Conservation (phyloP, 345 rosid species). For the Moricandia moricandioides region DNA sequence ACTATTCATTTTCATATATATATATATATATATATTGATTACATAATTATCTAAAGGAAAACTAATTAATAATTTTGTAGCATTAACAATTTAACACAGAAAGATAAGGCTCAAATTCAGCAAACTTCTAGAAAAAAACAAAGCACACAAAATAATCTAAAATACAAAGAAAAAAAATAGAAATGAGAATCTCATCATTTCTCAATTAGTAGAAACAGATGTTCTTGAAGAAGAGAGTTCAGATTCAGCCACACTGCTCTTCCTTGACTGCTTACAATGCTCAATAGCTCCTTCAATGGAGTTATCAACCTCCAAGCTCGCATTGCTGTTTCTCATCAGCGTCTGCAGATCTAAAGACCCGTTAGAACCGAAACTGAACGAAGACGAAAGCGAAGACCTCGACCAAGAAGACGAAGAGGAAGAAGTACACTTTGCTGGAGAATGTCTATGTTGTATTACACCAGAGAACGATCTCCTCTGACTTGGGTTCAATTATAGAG, state of each 20-base stretch:
- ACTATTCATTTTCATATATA: neutral
- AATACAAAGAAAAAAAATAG: neutral
- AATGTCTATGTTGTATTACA: constrained; percentile 64
- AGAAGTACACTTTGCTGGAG: constrained; percentile 44
- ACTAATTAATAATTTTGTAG: constrained; percentile 10
- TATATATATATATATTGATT: neutral
- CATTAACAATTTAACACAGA: constrained; percentile 24
- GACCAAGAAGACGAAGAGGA: constrained; percentile 49
- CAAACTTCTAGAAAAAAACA: constrained; percentile 10
- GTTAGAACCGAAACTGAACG: constrained; percentile 62
- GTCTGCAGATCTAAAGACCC: constrained; percentile 48
- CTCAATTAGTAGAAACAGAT: constrained; percentile 40
- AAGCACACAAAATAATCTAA: constrained; percentile 22
- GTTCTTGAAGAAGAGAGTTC: constrained; percentile 46
- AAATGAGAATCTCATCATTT: constrained; percentile 28
- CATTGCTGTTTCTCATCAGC: constrained; percentile 66
- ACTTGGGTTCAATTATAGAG: too few species aligned
- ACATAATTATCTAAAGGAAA: neutral
- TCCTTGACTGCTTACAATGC: constrained; percentile 69
- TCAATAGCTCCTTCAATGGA: constrained; percentile 89
- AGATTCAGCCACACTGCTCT: constrained; percentile 43
- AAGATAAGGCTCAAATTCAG: constrained; percentile 24
- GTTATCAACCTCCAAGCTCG: constrained; percentile 55
- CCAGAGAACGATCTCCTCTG: constrained; percentile 92
- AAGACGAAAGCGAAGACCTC: constrained; percentile 55